Base-by-base conservation (phyloP, 306 rosid species). In the Vigna reflexopilosa region DNA sequence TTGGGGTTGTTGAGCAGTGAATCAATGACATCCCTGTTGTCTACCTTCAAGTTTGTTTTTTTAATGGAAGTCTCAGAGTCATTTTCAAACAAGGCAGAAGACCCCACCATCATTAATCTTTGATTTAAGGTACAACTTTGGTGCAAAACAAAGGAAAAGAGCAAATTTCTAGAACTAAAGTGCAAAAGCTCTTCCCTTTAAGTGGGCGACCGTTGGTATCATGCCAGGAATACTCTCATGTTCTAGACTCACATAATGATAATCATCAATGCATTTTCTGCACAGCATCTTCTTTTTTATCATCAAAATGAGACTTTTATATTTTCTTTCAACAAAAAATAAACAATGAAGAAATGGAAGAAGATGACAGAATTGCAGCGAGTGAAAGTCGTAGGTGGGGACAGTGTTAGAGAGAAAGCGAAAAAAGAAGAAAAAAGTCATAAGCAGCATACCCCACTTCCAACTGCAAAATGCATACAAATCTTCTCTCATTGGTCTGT, bases 381-480 rank as follows among this genome's bases (percentile, higher is more conserved):
- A 47, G 19, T 47, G 16, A 81, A 74, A 81, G 80, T 81, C 76
- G 4, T 76, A 6, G 62, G 84, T 81, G 69, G 80, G 84, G 80
- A 28, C 75, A 2, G 17, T 47, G 70, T 32, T 22, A 9, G 16
- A 17, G 32, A 34, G 64, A 73, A 77, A 55, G 7, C 30, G 70
- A 56, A 55, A 55, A 48, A 67, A 68, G 70, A 81, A 10, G 40
- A 17, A 50, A 52, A 74, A 83, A 82, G 82, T 67, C 73, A 19
- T 59, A 15, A 9, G 10, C 61, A 54, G 42, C 58, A 42, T 68
- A 67, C 70, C 93, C 91, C 86, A 86, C 88, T 78, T 20, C 17
- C 76, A 83, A 86, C 87, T 16, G 45, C 79, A 75, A 75, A 84
- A 26, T 85, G 91, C 97, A 92, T 89, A 50, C 65, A 76, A 45